Percentiles rank a stretch among this genome's conserved stretches.
Conservation (phyloP, 1,284 basidiomycete genomes). For the Inonotus hispidus region DNA sequence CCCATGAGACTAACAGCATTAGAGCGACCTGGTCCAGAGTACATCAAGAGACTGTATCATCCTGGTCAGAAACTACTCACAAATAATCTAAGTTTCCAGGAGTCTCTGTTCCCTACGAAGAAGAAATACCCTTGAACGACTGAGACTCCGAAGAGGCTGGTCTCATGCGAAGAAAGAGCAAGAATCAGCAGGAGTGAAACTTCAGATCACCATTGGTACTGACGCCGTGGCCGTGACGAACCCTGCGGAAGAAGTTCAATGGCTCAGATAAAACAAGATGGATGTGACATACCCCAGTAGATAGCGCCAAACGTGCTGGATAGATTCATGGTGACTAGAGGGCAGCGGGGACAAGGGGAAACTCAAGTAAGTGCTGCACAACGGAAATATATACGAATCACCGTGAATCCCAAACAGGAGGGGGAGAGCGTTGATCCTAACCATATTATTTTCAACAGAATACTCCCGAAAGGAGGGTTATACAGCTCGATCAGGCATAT, state of each 20-base stretch:
- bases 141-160: conserved; percentile 14
- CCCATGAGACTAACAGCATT: conserved; percentile 14
- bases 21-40: conserved; percentile 12
- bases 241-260: background rate
- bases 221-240: conserved; percentile 15
- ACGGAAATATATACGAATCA: background rate
- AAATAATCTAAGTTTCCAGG: conserved; percentile 1
- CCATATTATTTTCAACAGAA: too few species aligned
- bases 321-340: background rate
- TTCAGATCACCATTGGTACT: too few species aligned
- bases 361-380: background rate
- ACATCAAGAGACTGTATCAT: too few species aligned
- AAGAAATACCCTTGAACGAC: conserved; percentile 17
- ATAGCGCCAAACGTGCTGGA: conserved; percentile 13
- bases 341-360: background rate
- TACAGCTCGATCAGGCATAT: background rate
- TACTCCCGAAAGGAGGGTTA: background rate
- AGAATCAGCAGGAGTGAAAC: too few species aligned
- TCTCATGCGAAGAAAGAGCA: background rate
- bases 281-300: conserved; percentile 12
- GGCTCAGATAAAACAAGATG: background rate
- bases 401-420: background rate
- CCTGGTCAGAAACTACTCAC: too few species aligned
- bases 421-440: too few species aligned
- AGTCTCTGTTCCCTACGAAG: conserved; percentile 13